Conservation (phyloP, 768 basidiomycete genomes). For the Mycena venus region DNA sequence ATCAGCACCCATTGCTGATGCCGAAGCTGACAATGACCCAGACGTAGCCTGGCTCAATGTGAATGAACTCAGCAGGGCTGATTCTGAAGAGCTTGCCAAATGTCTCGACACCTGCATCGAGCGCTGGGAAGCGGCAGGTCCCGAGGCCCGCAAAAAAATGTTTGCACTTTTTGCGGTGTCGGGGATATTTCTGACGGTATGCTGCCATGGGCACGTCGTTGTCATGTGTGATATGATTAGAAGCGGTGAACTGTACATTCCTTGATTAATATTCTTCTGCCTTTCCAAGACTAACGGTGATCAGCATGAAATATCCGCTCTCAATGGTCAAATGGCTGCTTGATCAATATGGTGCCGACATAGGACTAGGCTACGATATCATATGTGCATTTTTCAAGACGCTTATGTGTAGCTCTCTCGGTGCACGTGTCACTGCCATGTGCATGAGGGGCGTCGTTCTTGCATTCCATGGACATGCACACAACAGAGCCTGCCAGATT, state of each 20-base stretch:
- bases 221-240: constrained; percentile 43
- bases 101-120: constrained; percentile 13
- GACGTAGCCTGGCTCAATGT: constrained; percentile 37
- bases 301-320: constrained; percentile 46
- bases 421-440: constrained; percentile 19
- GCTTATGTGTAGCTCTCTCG: constrained; percentile 35
- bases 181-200: constrained; percentile 41
- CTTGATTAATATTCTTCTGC: not conserved
- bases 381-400: constrained; percentile 41
- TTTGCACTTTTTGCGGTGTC: constrained; percentile 39
- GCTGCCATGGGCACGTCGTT: constrained; percentile 27
- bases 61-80: constrained; percentile 26
- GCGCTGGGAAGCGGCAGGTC: constrained; percentile 31
- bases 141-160: constrained; percentile 38
- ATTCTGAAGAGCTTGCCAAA: constrained; percentile 33
- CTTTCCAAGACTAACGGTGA: not conserved
- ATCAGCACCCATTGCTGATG: too few species aligned
- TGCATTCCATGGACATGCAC: too few species aligned
- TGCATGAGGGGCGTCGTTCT: not conserved
- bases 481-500: constrained; percentile 43
- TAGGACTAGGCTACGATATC: too few species aligned
- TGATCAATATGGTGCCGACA: constrained; percentile 25
- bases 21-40: not conserved
- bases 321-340: constrained; percentile 37
- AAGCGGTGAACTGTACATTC: constrained; percentile 42